Base-by-base conservation (phyloP, 169 alveolate genomes). In the Plasmodium knowlesi region DNA sequence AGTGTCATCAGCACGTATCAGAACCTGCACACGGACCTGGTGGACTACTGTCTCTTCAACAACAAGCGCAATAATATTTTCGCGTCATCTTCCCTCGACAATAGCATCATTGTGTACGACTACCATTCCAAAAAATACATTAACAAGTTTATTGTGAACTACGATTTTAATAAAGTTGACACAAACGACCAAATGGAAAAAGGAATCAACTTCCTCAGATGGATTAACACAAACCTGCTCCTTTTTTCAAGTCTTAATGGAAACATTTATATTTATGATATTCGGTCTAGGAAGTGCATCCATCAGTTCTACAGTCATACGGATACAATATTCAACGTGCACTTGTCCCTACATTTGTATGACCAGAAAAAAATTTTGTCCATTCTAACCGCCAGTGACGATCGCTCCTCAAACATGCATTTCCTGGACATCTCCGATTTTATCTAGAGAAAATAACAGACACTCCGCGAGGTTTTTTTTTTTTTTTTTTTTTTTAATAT, bases 211-310 rank as follows among this genome's bases (percentile, higher is more conserved):
- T 89, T 79, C 34, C 61, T 89, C 8, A 89, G 46, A 61, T 89
- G 94, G 94, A 57, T 89, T 3, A 89, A 89, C 71, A 61, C 83
- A 0, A 89, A 89, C 22, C 34, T 89, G 72, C 82, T 89, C 16
- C 82, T 89, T 37, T 89, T 89, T 78, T 79, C 94, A n/a, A 89
- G 94, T 14, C 72, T 89, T 25, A 89, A 89, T 79, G 94, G 94
- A 3, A 89, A 89, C 34, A 89, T 89, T 9, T 89, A 89, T 53
- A 78, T 89, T 8, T 89, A 89, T 50, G 94, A 89, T 34, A 89
- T 89, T 32, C 82, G 94, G 28, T 61, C 57, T 6, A 89, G 89
- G 46, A 46, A 89, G 82, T 89, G 94, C 71, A 32, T 89, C 22
- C 94, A 89, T 28, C 94, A 89, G 28, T 89, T 89, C 50, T 89